phyloP scores from a whole-genome alignment of 768 basidiomycete genomes.

The Lanmaoa rubissima region DNA sequence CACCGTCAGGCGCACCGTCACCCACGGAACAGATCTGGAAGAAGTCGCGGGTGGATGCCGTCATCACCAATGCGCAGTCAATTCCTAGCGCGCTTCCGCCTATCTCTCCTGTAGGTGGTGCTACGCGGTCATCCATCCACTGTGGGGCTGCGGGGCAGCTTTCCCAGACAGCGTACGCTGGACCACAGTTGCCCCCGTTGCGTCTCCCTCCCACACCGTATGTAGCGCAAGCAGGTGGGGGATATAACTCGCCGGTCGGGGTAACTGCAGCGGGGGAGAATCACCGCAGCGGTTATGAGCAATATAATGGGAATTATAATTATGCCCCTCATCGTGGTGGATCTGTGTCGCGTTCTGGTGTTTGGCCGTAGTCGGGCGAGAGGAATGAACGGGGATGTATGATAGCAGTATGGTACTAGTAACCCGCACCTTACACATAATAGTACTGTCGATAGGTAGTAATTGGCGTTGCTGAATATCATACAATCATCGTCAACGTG shows the following conservation, averaged over 20 bases:
- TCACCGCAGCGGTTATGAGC: conserved; percentile 24
- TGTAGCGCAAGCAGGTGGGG: conserved; percentile 15
- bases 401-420: conserved; percentile 10
- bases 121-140: conserved; percentile 12
- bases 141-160: conserved; percentile 16
- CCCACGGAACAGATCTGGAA: conserved; percentile 75
- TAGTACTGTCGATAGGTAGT: conserved; percentile 2
- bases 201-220: conserved; percentile 25
- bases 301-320: conserved; percentile 23
- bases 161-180: conserved; percentile 19
- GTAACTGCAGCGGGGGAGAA: conserved; percentile 16
- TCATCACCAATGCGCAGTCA: conserved; percentile 11
- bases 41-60: conserved; percentile 46
- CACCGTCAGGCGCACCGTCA: conserved; percentile 46
- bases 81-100: conserved; percentile 19
- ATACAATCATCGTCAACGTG: too few species aligned
- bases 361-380: conserved; percentile 27
- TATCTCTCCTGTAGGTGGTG: conserved; percentile 24
- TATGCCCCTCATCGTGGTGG: conserved; percentile 23
- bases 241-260: conserved; percentile 24
- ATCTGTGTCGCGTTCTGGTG: conserved; percentile 22
- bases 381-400: conserved; percentile 13
- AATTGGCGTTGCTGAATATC: conserved; percentile 1
- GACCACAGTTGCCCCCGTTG: conserved; percentile 28
- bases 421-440: conserved; percentile 17